A percentile compares a stretch with the other conserved stretches of the same genome.
phyloP scores from a whole-genome alignment of 2,329 filamentous ascomycete species.

The Rhynchosporium graminicola region DNA sequence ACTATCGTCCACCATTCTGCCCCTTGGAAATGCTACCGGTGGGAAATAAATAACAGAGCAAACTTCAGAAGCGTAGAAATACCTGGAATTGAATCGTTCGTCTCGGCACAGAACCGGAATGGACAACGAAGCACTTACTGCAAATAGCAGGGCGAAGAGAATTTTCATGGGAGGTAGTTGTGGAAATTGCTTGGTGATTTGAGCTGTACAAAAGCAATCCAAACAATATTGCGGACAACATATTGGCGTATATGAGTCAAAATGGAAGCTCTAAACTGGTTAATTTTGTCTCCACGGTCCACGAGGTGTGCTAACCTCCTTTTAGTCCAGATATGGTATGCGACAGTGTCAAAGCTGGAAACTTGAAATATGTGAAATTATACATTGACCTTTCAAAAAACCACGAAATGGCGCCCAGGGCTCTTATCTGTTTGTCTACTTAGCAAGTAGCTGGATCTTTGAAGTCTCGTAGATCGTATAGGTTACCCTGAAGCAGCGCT shows the following conservation, averaged over 20 bases:
- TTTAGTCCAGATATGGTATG: constrained; percentile 41
- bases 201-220: constrained; percentile 55
- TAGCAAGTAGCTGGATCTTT: not conserved
- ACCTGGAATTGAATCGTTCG: constrained; percentile 52
- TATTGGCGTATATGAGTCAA: constrained; percentile 55
- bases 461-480: not conserved
- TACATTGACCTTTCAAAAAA: constrained; percentile 63
- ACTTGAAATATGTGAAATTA: constrained; percentile 62
- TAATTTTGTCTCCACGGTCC: not conserved
- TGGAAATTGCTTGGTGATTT: constrained; percentile 13
- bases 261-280: constrained; percentile 43
- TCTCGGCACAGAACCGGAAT: constrained; percentile 46
- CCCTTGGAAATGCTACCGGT: constrained; percentile 55
- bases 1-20: constrained; percentile 52
- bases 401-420: constrained; percentile 52
- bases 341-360: constrained; percentile 51
- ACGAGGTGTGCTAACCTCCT: not conserved
- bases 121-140: constrained; percentile 43
- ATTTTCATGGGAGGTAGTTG: constrained; percentile 29
- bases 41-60: constrained; percentile 60
- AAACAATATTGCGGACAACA: constrained; percentile 60
- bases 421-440: constrained; percentile 49
- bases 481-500: not conserved
- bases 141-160: constrained; percentile 43
- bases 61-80: constrained; percentile 56